Base-by-base conservation (phyloP, 2,329 filamentous ascomycete genomes). In the Alternaria brassicae region DNA sequence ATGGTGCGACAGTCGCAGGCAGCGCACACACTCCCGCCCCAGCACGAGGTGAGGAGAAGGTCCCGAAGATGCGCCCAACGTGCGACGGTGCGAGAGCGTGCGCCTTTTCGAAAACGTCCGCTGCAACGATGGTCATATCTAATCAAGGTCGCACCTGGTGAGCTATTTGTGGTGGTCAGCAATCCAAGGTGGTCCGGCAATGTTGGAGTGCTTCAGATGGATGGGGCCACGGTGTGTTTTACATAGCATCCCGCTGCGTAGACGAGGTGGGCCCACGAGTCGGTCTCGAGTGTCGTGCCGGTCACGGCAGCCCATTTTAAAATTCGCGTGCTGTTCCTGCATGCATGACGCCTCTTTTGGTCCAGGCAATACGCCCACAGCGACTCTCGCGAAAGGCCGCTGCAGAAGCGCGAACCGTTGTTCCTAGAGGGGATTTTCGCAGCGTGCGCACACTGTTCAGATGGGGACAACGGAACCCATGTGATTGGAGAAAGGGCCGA, bases 1-100 rank as follows among this genome's bases (percentile, higher is more conserved):
- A 63, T 75, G 66, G 73, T 74, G 72, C 67, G 70, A 73, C 73
- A 69, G 60, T 68, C 66, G 67, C 66, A 62, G 61, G 56, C 61
- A 62, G 47, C 68, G 69, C 69, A 72, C 71, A 69, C 61, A 52
- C 68, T 73, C 69, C 68, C 68, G 68, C 62, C 54, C 54, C 61
- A 67, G 63, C 67, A 70, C 62, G 65, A 71, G 53, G 68, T 64
- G 65, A 71, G 56, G 48, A 55, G 51, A 39, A 32, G 51, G 34
- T 13, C 50, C 37, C 42, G 41, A 56, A 36, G 53, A 44, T 37
- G 50, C 37, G 51, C 53, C 37, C 42, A 50, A 52, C 44, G 56
- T 47, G 51, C 57, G 47, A 37, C 17, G 34, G 39, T 44, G 23
- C 25, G 50, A 32, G 50, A 15, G 28, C 30, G 10, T 50, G 28